Base-by-base conservation (phyloP, 2,329 filamentous ascomycete species). In the Claviceps sp. region DNA sequence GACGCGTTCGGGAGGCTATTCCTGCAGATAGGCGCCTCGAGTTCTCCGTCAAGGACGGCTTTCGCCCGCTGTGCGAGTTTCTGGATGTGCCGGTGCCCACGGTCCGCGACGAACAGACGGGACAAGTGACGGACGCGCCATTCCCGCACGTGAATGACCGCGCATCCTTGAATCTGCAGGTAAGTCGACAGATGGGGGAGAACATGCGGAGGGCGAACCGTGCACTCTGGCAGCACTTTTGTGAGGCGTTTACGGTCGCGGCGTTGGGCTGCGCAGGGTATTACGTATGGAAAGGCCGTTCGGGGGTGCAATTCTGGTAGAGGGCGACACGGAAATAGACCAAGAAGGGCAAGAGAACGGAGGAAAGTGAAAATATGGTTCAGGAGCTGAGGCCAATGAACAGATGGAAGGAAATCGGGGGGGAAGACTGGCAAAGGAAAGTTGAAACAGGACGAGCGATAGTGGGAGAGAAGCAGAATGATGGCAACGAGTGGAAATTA, bases 11-110 rank as follows among this genome's bases (percentile, higher is more conserved):
- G 7, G 61, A 62, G 13, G 56, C 60, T 26, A 67, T 71, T 18
- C 60, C 65, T 6, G 57, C 55, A 3, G 62, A 66, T 14, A 59
- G 65, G 0, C 56, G 70, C 22, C 57, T 73, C 22, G 67, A 72
- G 52, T 72, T 62, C 54, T 58, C 56, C n/a, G 60, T 71, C 13
- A 60, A 61, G 30, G 64, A 69, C 7, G 70, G 70, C 3, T 73
- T 69, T 68, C 60, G 47, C n/a, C 69, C 71, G 7, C 61, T 73
- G 9, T 73, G 70, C 49, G 52, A 62, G 20, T 66, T 69, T 42
- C 61, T 74, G 2, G 64, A 58, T 7, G 66, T 71, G 43, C 60
- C 65, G 0, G 59, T 70, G 37, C 71, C 71, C 2, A 58, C 51
- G 56, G 61, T 63, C 38, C 50, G 52, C 52, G 64, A 68, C n/a